A percentile compares a stretch with the other conserved stretches of the same genome.
Evolutionary conservation across 495 filamentous ascomycete species (phyloP).

Genomic region (Bacidia gigantensis): DNA sequence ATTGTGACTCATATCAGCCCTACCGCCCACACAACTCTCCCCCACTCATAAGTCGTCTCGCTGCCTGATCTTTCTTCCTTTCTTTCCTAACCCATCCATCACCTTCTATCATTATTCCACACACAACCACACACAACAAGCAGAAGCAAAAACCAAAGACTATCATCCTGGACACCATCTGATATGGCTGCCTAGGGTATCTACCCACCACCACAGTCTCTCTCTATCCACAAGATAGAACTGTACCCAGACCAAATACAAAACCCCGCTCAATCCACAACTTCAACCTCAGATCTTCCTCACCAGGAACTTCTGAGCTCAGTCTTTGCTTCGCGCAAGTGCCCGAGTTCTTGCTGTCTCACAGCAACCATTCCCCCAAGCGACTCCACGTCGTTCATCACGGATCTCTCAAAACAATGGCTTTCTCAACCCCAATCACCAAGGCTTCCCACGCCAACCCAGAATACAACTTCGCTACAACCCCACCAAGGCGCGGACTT

Average conservation of each 20-base stretch:
- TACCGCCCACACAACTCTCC: neutral
- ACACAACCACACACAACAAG: slow-evolving; percentile 3
- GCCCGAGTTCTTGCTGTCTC: slow-evolving; percentile 14
- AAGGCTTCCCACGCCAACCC: slow-evolving; percentile 15
- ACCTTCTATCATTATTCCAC: slow-evolving; percentile 3
- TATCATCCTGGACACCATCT: slow-evolving; percentile 17
- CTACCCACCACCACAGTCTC: slow-evolving; percentile 4
- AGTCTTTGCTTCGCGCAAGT: slow-evolving; percentile 12
- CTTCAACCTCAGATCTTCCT: slow-evolving; percentile 17
- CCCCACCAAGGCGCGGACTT: slow-evolving; percentile 16
- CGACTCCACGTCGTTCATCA: slow-evolving; percentile 18
- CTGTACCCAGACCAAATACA: neutral
- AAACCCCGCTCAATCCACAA: slow-evolving; percentile 14
- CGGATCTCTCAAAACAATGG: slow-evolving; percentile 19
- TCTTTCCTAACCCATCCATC: too few species aligned
- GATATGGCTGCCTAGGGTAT: slow-evolving; percentile 19
- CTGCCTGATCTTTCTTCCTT: slow-evolving; percentile 13
- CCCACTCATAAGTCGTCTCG: neutral
- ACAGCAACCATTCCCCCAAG: slow-evolving; percentile 18
- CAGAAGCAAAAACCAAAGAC: too few species aligned
- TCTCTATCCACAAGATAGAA: slow-evolving; percentile 12
- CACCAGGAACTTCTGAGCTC: slow-evolving; percentile 17
- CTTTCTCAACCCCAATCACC: slow-evolving; percentile 20
- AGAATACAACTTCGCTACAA: slow-evolving; percentile 4
- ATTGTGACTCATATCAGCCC: slow-evolving; percentile 3